Base-by-base conservation (phyloP, 1,284 basidiomycete genomes). In the Trichosporon sp. region DNA sequence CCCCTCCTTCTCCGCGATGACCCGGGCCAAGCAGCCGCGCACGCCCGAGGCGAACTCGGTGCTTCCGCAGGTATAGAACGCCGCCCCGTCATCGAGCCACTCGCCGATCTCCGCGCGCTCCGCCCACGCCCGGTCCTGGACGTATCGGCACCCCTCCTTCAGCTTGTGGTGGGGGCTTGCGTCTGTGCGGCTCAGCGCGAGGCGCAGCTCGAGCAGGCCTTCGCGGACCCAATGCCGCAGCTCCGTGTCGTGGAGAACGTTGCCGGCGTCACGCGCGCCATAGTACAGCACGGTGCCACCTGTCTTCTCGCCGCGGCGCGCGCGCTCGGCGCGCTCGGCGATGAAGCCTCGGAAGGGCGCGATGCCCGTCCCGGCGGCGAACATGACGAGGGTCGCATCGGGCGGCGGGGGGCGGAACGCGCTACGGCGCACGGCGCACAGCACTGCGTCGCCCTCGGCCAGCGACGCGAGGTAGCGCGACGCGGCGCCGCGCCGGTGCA, bases 271-370 rank as follows among this genome's bases (percentile, higher is more conserved):
- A 7, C 85, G 79, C 72, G 86, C 87, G 6, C 86, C 86, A 70
- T 86, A 86, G 83, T 86, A 87, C 64, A 87, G 75, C 34, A 86
- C 71, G 47, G 80, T 81, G 68, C 81, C 80, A 18, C 83, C 85
- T 11, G 87, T 83, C n/a, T 84, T 80, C 12, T 85, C 77, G 0
- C 86, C 86, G 13, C 84, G 81, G 47, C 79, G 75, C 75, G 84
- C 85, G 76, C 87, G 86, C 70, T 82, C 76, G 27, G 86, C 85
- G 9, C 86, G 84, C 72, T 87, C 86, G 73, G 87, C 85, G 29
- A 87, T 79, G 80, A 87, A 87, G 1, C 85, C 86, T 35, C 86
- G 83, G 83, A 87, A 86, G 3, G 87, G 86, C 9, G 87, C 85
- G 18, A 87, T 72, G 0, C 86, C 86, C 3, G 85, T 84, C 11